Percentiles rank a stretch among this genome's conserved stretches.
phyloP scores from a whole-genome alignment of 2,329 filamentous ascomycete genomes.

The Arthroderma sp. region DNA sequence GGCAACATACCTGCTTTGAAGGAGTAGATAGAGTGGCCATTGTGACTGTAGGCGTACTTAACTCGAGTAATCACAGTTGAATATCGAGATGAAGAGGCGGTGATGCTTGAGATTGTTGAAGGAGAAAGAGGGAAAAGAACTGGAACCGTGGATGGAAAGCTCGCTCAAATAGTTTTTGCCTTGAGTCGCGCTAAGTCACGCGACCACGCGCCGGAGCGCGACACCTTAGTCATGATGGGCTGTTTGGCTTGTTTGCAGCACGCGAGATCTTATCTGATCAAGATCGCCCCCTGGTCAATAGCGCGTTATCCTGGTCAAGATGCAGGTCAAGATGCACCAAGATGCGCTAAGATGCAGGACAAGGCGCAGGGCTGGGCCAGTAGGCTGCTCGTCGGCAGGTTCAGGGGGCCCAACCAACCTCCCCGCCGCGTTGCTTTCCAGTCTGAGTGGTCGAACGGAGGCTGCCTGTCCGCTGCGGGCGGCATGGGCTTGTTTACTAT shows the following conservation, averaged over 20 bases:
- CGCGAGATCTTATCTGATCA: slow-evolving; percentile 14
- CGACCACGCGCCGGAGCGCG: slow-evolving; percentile 15
- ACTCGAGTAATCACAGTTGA: not conserved
- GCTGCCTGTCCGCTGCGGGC: no score
- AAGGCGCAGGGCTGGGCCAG: not conserved
- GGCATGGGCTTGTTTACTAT: not conserved
- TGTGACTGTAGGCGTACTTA: slow-evolving; percentile 22
- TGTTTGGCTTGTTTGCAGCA: slow-evolving; percentile 6
- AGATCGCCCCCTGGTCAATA: not conserved
- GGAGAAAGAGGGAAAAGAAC: slow-evolving; percentile 13
- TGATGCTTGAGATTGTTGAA: slow-evolving; percentile 5
- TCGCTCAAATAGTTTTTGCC: slow-evolving; percentile 12
- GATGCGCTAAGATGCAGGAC: not conserved
- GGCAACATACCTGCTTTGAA: slow-evolving; percentile 55
- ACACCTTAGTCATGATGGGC: not conserved
- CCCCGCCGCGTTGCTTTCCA: not conserved
- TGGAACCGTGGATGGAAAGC: slow-evolving; percentile 1
- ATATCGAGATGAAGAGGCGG: not conserved
- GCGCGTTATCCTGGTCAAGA: not conserved
- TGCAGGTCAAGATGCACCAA: not conserved
- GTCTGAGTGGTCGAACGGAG: not conserved
- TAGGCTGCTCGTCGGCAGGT: not conserved
- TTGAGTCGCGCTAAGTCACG: slow-evolving; percentile 16
- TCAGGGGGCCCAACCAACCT: not conserved
- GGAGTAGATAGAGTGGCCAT: slow-evolving; percentile 70